These are phyloP conservation scores for Botryosphaeria agaves DNA, from an alignment of 2,329 filamentous ascomycete genomes.

Conservation along the genomic window DNA sequence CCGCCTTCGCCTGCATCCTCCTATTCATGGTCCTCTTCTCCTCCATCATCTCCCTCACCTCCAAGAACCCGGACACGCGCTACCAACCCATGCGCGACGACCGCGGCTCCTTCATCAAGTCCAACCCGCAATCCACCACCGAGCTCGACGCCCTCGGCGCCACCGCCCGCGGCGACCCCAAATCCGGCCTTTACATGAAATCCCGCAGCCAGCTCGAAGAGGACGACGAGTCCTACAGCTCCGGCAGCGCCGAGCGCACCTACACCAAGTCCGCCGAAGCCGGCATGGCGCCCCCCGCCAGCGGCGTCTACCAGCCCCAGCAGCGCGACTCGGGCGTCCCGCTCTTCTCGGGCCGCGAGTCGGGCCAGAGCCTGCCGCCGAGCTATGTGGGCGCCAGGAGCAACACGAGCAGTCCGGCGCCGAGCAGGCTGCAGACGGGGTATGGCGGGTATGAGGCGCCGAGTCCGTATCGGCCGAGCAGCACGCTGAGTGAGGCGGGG, in stretches of 20 bases:
- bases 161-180: conserved; percentile 67
- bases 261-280: conserved; percentile 5
- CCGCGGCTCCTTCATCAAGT: conserved; percentile 94
- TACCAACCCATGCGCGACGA: conserved; percentile 97
- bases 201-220: conserved; percentile 56
- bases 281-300: conserved; percentile 4
- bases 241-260: conserved; percentile 2
- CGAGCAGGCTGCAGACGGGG: conserved; percentile 4
- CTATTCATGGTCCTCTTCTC: conserved; percentile 67
- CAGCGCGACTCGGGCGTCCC: conserved; percentile 2
- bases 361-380: neutral
- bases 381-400: neutral
- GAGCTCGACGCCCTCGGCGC: conserved; percentile 82
- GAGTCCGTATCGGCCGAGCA: conserved; percentile 11
- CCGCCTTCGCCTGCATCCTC: conserved; percentile 64
- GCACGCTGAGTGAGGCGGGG: conserved; percentile 13
- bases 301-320: conserved; percentile 3
- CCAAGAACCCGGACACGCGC: conserved; percentile 85
- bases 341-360: neutral
- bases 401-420: conserved; percentile 4
- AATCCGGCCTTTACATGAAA: conserved; percentile 25
- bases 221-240: conserved; percentile 24
- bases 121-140: conserved; percentile 70
- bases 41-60: conserved; percentile 63
- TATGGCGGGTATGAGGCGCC: conserved; percentile 9